Base-by-base conservation (phyloP, 306 rosid species). In the Glycine tomentella region DNA sequence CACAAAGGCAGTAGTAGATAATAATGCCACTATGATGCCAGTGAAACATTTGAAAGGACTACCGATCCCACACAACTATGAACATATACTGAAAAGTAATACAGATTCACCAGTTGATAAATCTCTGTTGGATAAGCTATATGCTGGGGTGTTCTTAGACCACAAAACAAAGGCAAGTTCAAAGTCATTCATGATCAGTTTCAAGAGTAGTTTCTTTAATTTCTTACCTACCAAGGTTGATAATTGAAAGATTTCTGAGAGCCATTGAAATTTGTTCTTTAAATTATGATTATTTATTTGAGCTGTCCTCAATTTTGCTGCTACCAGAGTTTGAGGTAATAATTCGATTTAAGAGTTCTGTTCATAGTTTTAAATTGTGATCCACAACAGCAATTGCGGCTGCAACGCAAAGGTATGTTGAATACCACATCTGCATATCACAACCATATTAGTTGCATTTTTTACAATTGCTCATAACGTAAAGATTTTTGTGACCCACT, bases 151-250 rank as follows among this genome's bases (percentile, higher is more conserved):
- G 9, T 84, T 81, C 84, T 75, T 84, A 34, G 46, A 70, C 62
- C 40, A 69, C 5, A 84, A 75, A 42, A 81, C 88, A 9, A 74
- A 81, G 90, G 90, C 46, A 87, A 78, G 66, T 56, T 67, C 53
- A 52, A 42, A 33, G 0, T 67, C 57, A 13, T 38, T 36, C 40
- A 4, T 20, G 31, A 25, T 69, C 14, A 4, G 10, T 70, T 55
- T 6, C 31, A 2, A 0, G 31, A 8, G 11, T 31, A 25, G 31
- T 33, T 40, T 36, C 46, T 52, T 9, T 46, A 25, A 25, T 46
- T 46, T 46, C 51, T 9, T 46, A 3, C 12, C 16, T 58, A 7
- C 59, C 13, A 20, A 57, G 7, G 48, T 6, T 56, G 4, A 17
- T 2, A 25, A 25, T 1, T 25, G 31, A 25, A 25, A 25, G 31